phyloP scores from a whole-genome alignment of 2,329 filamentous ascomycete species.

The Diaporthe destruens region DNA sequence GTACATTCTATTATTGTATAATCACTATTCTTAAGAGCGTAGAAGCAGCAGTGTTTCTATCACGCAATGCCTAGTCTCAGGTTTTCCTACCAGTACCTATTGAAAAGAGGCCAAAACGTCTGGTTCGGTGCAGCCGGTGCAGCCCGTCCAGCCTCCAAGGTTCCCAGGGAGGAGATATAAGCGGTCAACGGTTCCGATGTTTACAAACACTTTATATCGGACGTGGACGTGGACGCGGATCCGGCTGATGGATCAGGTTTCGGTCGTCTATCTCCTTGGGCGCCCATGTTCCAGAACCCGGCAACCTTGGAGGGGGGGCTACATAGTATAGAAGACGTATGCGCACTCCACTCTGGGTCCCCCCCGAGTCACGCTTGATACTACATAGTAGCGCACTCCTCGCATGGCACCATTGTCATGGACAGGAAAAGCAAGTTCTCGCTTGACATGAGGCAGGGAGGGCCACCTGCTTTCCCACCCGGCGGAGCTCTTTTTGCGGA shows the following conservation, averaged over 20 bases:
- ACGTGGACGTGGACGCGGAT: background rate
- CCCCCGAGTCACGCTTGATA: constrained; percentile 16
- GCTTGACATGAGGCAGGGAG: background rate
- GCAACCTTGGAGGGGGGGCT: background rate
- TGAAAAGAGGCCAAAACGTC: background rate
- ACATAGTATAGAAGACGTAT: constrained; percentile 11
- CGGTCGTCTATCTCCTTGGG: background rate
- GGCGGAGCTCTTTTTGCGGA: constrained; percentile 6
- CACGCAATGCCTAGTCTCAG: constrained; percentile 35
- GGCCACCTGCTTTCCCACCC: constrained; percentile 1
- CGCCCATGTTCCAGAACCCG: constrained; percentile 14
- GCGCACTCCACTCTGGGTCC: background rate
- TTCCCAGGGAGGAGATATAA: too few species aligned
- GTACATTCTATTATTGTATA: constrained; percentile 56
- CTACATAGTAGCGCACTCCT: background rate
- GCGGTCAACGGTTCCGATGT: background rate
- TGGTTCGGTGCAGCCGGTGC: too few species aligned
- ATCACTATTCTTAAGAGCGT: constrained; percentile 48
- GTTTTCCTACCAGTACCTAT: constrained; percentile 1
- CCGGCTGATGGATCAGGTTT: constrained; percentile 1
- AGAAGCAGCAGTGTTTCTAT: constrained; percentile 32
- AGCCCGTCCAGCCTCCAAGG: too few species aligned
- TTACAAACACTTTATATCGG: background rate
- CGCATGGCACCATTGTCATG: constrained; percentile 20
- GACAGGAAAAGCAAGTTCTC: background rate